phyloP scores from a whole-genome alignment of 2,329 filamentous ascomycete species.

The Fusarium acutatum region DNA sequence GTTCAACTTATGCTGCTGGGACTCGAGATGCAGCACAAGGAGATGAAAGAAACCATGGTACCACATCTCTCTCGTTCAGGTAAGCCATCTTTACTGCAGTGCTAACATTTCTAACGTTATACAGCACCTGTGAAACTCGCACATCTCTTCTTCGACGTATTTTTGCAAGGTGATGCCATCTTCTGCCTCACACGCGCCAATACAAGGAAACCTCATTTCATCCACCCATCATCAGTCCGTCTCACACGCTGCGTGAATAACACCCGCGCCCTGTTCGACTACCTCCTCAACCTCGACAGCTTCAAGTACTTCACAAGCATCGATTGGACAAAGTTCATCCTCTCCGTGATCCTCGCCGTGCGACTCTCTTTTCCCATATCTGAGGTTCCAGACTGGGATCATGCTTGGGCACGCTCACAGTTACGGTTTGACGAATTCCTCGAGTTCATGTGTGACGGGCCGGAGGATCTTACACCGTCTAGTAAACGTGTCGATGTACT shows the following conservation, averaged over 20 bases:
- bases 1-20: conserved; percentile 56
- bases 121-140: conserved; percentile 44
- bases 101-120: conserved; percentile 26
- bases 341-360: conserved; percentile 52
- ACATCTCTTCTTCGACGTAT: conserved; percentile 49
- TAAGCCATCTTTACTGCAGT: neutral
- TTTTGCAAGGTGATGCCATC: conserved; percentile 51
- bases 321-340: conserved; percentile 56
- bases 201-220: neutral
- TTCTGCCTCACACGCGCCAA: conserved; percentile 37
- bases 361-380: conserved; percentile 57
- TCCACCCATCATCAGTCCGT: conserved; percentile 27
- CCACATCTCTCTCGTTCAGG: conserved; percentile 41
- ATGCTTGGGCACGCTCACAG: conserved; percentile 49
- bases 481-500: conserved; percentile 52
- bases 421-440: conserved; percentile 54
- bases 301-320: conserved; percentile 50
- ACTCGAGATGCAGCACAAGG: conserved; percentile 56
- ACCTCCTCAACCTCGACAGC: conserved; percentile 43
- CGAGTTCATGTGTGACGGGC: conserved; percentile 44
- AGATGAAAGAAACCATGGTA: conserved; percentile 50
- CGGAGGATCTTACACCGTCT: conserved; percentile 32
- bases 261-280: conserved; percentile 46
- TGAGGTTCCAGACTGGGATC: conserved; percentile 48
- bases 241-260: conserved; percentile 38